Base-by-base conservation (phyloP, 768 basidiomycete species). In the Chlorophyllum brunneum region DNA sequence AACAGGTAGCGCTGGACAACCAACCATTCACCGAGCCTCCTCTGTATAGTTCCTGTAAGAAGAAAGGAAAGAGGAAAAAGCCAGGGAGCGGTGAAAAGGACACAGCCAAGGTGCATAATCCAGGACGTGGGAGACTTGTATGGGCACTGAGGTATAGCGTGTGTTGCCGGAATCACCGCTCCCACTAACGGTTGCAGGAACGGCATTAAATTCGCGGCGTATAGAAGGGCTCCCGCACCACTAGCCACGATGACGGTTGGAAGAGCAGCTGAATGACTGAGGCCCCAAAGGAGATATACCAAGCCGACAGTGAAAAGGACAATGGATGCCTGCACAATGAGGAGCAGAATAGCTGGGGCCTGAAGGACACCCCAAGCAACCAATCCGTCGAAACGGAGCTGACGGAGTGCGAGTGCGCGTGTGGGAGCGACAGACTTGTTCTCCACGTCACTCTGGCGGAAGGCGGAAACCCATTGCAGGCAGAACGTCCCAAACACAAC, bases 321-420 rank as follows among this genome's bases (percentile, higher is more conserved):
- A 11, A 54, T 24, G 15, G 53, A 36, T 1, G 24, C 44, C 39
- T 54, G 53, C n/a, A 54, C 38, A 10, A 30, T 30, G 4, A 54
- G 10, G 2, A 54, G 27, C 3, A 54, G 29, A 5, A 42, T 24
- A 10, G 44, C 44, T 1, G 45, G 38, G 1, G 46, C 33, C 10
- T 42, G 30, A 16, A 18, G 45, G 13, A 54, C 47, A 0, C 37
- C 38, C 53, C 53, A 54, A 13, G 7, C 20, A 22, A 29, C 16
- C 16, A 54, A 23, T 18, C 53, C 53, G n/a, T 54, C 53, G 11
- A 47, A 47, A 7, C 53, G 44, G 1, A 47, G 45, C 8, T 37
- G 53, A n/a, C 45, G 53, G 16, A 54, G 39, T 2, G 38, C 53
- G 11, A 48, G 45, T 2, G 37, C 37, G 9, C 48, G 33, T 3